Evolutionary conservation across 2,329 filamentous ascomycete species (phyloP).

Genomic region (Madurella mycetomatis): DNA sequence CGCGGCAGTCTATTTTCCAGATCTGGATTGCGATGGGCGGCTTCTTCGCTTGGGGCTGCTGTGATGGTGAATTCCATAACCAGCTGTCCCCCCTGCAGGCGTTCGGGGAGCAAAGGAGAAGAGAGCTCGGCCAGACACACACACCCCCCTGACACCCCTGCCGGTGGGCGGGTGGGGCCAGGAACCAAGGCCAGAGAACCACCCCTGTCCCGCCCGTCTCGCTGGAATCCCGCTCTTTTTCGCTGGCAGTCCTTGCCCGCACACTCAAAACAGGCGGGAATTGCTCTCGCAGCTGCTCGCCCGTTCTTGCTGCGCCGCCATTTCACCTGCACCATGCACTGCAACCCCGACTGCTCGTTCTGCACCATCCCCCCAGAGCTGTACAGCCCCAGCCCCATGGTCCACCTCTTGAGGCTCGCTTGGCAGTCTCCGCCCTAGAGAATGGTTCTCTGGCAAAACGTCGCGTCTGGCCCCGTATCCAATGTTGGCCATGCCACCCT

Average conservation of each 20-base stretch:
- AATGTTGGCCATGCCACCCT: no score
- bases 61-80: no score
- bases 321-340: constrained; percentile 1
- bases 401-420: constrained; percentile 2
- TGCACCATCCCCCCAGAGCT: not conserved
- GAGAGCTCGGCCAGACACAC: not conserved
- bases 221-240: constrained; percentile 11
- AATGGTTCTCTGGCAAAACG: not conserved
- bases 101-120: not conserved
- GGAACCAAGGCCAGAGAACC: not conserved
- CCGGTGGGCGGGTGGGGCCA: no score
- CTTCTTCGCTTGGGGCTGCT: no score
- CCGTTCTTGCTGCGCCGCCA: constrained; percentile 12
- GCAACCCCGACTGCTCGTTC: not conserved
- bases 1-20: no score
- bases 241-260: constrained; percentile 1
- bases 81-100: not conserved
- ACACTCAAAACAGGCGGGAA: constrained; percentile 17
- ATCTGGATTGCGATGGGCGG: no score
- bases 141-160: not conserved
- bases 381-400: constrained; percentile 9
- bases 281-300: not conserved
- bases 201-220: constrained; percentile 4
- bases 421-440: not conserved
- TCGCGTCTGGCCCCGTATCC: no score